Conservation (phyloP, 1,284 basidiomycete species). For the Wolfiporia cocos region DNA sequence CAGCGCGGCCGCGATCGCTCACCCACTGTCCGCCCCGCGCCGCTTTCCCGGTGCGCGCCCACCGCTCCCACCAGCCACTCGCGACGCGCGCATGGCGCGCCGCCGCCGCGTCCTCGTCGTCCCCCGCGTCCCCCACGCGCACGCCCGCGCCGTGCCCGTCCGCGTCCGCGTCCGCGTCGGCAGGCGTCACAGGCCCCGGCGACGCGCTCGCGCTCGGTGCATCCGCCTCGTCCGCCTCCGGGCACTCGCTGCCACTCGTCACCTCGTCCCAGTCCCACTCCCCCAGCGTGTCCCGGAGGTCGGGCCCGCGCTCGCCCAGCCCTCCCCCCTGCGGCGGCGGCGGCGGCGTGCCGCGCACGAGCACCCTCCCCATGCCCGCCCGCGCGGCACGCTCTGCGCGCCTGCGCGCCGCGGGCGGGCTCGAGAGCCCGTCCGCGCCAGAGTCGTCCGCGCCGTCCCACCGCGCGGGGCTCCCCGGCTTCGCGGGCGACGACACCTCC, state of each 20-base stretch:
- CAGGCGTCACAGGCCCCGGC: conserved; percentile 24
- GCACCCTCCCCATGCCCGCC: conserved; percentile 19
- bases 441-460: conserved; percentile 33
- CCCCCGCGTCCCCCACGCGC: conserved; percentile 17
- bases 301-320: conserved; percentile 30
- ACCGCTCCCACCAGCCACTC: conserved; percentile 56
- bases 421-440: conserved; percentile 55
- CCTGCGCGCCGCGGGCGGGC: conserved; percentile 41
- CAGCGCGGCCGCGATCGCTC: conserved; percentile 11
- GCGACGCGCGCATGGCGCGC: conserved; percentile 40
- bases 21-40: conserved; percentile 17
- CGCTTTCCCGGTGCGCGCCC: conserved; percentile 28
- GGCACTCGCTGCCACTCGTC: conserved; percentile 44
- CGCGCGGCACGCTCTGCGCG: too few species aligned
- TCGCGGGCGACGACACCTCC: conserved; percentile 59
- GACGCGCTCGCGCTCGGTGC: conserved; percentile 24
- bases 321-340: conserved; percentile 10
- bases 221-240: conserved; percentile 26
- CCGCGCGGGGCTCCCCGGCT: conserved; percentile 11
- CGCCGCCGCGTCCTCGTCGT: conserved; percentile 13
- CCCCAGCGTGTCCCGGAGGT: conserved; percentile 40
- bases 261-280: conserved; percentile 32
- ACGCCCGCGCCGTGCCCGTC: conserved; percentile 11
- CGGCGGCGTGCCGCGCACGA: conserved; percentile 33
- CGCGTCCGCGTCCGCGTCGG: conserved; percentile 16